Evolutionary conservation across 371 early-diverging fungal genomes (phyloP).

Genomic region (Mucor ambiguus): DNA sequence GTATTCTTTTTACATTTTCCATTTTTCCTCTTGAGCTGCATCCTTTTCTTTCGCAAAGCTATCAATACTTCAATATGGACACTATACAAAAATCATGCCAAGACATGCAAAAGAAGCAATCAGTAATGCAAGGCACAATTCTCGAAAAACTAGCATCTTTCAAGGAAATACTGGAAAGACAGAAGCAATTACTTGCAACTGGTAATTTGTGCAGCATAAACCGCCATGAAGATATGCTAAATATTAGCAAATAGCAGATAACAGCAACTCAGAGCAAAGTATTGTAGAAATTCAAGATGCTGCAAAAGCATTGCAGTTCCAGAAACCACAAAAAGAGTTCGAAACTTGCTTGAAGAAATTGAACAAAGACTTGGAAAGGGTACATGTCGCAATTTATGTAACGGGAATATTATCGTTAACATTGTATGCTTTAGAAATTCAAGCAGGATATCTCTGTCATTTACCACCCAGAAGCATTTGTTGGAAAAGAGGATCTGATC

Average conservation of each 20-base stretch:
- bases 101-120: constrained; percentile 22
- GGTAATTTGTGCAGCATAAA: constrained; percentile 21
- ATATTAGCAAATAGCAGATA: neutral
- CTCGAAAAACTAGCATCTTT: constrained; percentile 19
- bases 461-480: constrained; percentile 70
- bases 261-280: constrained; percentile 1
- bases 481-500: constrained; percentile 62
- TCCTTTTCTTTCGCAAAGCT: constrained; percentile 7
- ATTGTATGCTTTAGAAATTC: constrained; percentile 49
- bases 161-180: constrained; percentile 19
- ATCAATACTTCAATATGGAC: constrained; percentile 20
- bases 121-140: constrained; percentile 25
- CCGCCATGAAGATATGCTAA: neutral
- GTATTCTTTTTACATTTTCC: neutral
- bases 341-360: constrained; percentile 64
- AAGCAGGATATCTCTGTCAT: constrained; percentile 62
- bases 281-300: constrained; percentile 22
- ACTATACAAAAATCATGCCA: constrained; percentile 22
- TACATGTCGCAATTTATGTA: constrained; percentile 19
- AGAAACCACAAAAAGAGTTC: constrained; percentile 72
- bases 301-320: constrained; percentile 31
- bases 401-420: neutral
- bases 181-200: constrained; percentile 25
- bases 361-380: constrained; percentile 80
- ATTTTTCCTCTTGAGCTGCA: neutral